Evolutionary conservation across 2,329 filamentous ascomycete species (phyloP).

Genomic region (Epichloe bromicola): DNA sequence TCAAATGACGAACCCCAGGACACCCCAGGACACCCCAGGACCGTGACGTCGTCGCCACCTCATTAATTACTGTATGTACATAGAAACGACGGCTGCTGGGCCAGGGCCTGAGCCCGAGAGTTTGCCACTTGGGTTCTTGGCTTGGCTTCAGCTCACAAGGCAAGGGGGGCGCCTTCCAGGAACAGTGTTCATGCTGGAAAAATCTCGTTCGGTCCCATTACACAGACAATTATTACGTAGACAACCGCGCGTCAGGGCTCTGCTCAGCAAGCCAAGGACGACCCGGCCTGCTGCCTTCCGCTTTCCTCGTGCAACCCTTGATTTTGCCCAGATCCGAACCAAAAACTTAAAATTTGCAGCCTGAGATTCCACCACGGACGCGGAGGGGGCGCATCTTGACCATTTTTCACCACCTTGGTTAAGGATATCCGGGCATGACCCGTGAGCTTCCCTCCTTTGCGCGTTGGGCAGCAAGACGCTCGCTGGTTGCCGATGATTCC

Average conservation of each 20-base stretch:
- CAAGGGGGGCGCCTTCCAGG: background rate
- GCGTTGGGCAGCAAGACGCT: background rate
- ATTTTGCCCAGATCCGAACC: background rate
- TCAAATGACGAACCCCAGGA: background rate
- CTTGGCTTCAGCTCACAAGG: no score
- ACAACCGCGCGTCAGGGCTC: background rate
- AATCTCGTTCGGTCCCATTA: background rate
- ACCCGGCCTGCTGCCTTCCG: background rate
- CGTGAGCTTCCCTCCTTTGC: background rate
- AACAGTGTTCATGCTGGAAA: background rate
- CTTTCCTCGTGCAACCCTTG: no score
- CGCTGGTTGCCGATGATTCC: background rate
- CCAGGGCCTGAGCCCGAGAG: no score
- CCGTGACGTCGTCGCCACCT: conserved; percentile 4
- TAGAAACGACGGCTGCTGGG: no score
- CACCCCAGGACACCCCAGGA: no score
- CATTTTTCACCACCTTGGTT: background rate
- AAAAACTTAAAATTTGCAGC: background rate
- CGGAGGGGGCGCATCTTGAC: background rate
- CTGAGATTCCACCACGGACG: background rate
- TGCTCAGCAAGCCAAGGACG: background rate
- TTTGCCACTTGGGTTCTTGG: background rate
- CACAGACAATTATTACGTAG: no score
- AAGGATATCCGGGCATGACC: background rate
- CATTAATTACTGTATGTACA: no score